Percentiles rank a stretch among this genome's conserved stretches.
phyloP scores from a whole-genome alignment of 2,329 filamentous ascomycete genomes.

The Pyrenochaeta sp. region DNA sequence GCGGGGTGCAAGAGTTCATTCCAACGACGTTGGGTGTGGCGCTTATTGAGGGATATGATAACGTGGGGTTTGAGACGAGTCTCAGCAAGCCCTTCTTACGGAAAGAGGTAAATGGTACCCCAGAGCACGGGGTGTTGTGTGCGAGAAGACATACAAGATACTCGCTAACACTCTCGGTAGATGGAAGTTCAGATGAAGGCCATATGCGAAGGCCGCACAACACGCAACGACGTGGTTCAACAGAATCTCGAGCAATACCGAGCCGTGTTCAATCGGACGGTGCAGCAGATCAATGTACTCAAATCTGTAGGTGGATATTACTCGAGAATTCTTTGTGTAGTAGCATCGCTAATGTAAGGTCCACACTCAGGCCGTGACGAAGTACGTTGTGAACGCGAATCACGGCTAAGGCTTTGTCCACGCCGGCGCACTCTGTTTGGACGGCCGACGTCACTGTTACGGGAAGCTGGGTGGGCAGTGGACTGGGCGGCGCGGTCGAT shows the following conservation, averaged over 20 bases:
- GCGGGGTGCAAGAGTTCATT: constrained; percentile 82
- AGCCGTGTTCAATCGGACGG: constrained; percentile 83
- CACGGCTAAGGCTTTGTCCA: constrained; percentile 43
- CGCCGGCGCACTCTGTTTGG: constrained; percentile 17
- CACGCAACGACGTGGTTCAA: constrained; percentile 76
- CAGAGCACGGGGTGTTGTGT: constrained; percentile 3
- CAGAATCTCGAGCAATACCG: constrained; percentile 89
- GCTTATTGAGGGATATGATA: constrained; percentile 92
- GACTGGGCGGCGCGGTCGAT: constrained; percentile 3
- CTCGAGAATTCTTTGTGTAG: constrained; percentile 22
- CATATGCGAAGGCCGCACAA: constrained; percentile 87
- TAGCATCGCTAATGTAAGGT: constrained; percentile 21
- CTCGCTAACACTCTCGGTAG: constrained; percentile 41
- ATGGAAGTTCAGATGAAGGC: constrained; percentile 98
- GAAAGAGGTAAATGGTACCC: constrained; percentile 69
- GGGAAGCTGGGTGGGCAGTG: neutral
- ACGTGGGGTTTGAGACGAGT: constrained; percentile 90
- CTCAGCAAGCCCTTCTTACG: constrained; percentile 94
- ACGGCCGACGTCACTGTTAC: constrained; percentile 10
- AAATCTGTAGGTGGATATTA: constrained; percentile 56
- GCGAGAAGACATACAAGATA: neutral
- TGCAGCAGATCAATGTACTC: constrained; percentile 73
- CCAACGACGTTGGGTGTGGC: constrained; percentile 91
- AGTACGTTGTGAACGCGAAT: constrained; percentile 51
- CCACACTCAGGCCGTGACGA: constrained; percentile 48